These are phyloP conservation scores for Aspergillus sp. DNA, from an alignment of 2,329 filamentous ascomycete genomes.

Conservation along the genomic window DNA sequence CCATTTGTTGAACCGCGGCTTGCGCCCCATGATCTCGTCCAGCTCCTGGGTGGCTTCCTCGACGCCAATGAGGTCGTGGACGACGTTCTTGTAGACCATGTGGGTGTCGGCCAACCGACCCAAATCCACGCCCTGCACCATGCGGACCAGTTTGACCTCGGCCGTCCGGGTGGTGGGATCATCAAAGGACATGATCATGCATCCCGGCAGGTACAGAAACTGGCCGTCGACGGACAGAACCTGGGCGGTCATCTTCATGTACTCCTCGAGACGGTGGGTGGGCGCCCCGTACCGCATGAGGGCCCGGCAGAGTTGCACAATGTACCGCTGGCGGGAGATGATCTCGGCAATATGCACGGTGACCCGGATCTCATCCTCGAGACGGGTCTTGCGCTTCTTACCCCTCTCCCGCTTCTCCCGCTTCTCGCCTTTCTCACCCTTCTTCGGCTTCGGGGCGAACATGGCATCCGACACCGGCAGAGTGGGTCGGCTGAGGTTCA, in stretches of 20 bases:
- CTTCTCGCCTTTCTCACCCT: conserved; percentile 5
- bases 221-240: conserved; percentile 81
- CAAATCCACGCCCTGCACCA: conserved; percentile 34
- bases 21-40: conserved; percentile 46
- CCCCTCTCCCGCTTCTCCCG: too few relatives aligned
- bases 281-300: conserved; percentile 86
- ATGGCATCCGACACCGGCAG: conserved; percentile 21
- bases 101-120: conserved; percentile 36
- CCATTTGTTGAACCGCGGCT: conserved; percentile 47
- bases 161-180: conserved; percentile 36
- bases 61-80: conserved; percentile 36
- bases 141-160: conserved; percentile 35
- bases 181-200: conserved; percentile 60
- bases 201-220: conserved; percentile 62
- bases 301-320: conserved; percentile 74
- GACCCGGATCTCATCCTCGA: conserved; percentile 46
- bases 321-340: conserved; percentile 69
- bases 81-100: conserved; percentile 38
- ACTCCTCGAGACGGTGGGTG: conserved; percentile 80
- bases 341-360: conserved; percentile 59
- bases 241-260: conserved; percentile 77
- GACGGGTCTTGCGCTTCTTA: conserved; percentile 16
- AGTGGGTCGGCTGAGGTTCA: conserved; percentile 27
- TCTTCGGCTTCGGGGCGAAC: conserved; percentile 14
- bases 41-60: conserved; percentile 34